Evolutionary conservation across 495 filamentous ascomycete genomes (phyloP).

Genomic region (Schizothecium vesticola): DNA sequence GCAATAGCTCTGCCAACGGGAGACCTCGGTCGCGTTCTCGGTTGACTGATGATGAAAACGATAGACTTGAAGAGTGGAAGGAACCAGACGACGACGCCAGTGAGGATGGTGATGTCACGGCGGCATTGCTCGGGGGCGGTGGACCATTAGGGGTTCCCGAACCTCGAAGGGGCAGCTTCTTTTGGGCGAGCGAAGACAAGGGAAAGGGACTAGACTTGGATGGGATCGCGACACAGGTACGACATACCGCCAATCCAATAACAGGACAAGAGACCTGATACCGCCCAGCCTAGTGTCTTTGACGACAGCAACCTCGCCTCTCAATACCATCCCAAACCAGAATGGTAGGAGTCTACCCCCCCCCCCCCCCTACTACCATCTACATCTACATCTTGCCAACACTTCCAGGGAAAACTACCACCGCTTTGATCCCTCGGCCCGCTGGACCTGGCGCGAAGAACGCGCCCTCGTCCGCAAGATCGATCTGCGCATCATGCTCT

Average conservation of each 20-base stretch:
- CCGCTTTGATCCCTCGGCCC: slow-evolving; percentile 66
- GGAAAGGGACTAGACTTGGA: slow-evolving; percentile 14
- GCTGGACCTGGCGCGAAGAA: slow-evolving; percentile 69
- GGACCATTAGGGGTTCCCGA: slow-evolving; percentile 14
- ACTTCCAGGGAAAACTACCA: slow-evolving; percentile 44
- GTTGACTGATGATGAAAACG: not conserved
- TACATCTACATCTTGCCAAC: not conserved
- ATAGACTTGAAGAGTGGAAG: slow-evolving; percentile 21
- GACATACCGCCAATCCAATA: not conserved
- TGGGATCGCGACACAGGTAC: slow-evolving; percentile 19
- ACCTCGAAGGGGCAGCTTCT: slow-evolving; percentile 9
- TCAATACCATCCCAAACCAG: slow-evolving; percentile 45
- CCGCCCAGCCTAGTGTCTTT: slow-evolving; percentile 31
- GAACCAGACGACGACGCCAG: slow-evolving; percentile 14
- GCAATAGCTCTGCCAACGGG: slow-evolving; percentile 3
- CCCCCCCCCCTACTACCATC: not conserved
- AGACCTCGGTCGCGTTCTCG: not conserved
- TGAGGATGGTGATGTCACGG: slow-evolving; percentile 20
- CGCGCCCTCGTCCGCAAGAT: slow-evolving; percentile 55
- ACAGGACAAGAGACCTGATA: not conserved
- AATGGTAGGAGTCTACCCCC: slow-evolving; percentile 42
- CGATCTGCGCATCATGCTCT: slow-evolving; percentile 40
- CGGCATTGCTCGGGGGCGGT: slow-evolving; percentile 11
- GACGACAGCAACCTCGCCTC: slow-evolving; percentile 44
- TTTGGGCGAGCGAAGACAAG: slow-evolving; percentile 8